A percentile compares a stretch with the other conserved stretches of the same genome.
These are phyloP conservation scores for Aurinia saxatilis DNA, from an alignment of 345 rosid species.

Conservation along the genomic window DNA sequence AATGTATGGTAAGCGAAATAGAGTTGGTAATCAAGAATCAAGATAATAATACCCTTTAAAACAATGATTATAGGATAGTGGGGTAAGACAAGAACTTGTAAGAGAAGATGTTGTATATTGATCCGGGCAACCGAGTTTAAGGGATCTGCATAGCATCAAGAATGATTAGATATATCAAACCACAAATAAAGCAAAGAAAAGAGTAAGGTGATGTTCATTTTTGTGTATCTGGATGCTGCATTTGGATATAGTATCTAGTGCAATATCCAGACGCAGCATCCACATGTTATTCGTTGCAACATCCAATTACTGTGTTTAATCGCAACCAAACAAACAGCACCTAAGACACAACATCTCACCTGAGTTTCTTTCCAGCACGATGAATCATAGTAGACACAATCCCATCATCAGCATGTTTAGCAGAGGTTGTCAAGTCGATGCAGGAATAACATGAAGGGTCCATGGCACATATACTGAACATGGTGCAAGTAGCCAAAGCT, in stretches of 20 bases:
- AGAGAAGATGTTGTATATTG: constrained; percentile 32
- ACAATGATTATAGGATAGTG: constrained; percentile 25
- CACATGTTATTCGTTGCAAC: too few species aligned
- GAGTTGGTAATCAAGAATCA: background rate
- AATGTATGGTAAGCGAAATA: background rate
- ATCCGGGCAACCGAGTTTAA: constrained; percentile 45
- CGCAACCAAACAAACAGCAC: too few species aligned
- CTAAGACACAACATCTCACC: too few species aligned
- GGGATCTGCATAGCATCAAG: constrained; percentile 15
- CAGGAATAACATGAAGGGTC: constrained; percentile 59
- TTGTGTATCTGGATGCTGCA: too few species aligned
- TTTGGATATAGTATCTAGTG: too few species aligned
- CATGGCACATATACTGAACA: constrained; percentile 65
- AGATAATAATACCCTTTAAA: background rate
- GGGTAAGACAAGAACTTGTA: constrained; percentile 51
- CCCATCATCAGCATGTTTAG: constrained; percentile 40
- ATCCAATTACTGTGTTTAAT: too few species aligned
- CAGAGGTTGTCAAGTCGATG: constrained; percentile 55
- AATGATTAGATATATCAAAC: background rate
- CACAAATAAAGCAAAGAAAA: too few species aligned
- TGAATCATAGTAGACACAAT: constrained; percentile 62
- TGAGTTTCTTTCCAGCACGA: constrained; percentile 61
- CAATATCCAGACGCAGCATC: too few species aligned
- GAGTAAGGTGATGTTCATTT: too few species aligned
- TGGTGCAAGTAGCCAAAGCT: constrained; percentile 59